Conservation (phyloP, 2,329 filamentous ascomycete genomes). For the Xylariaceae sp. region DNA sequence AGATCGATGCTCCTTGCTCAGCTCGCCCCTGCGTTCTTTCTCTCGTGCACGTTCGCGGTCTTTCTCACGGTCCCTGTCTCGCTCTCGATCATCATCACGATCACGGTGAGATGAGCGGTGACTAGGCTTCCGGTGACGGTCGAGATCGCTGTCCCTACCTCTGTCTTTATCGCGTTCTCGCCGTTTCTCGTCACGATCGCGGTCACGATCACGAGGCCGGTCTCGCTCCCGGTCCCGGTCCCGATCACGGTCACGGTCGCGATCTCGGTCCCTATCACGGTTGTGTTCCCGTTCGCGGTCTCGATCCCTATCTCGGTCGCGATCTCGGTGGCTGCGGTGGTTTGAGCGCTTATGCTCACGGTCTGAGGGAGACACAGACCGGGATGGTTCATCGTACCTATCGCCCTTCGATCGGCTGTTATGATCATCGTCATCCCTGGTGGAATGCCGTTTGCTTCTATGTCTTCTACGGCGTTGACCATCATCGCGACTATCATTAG, state of each 20-base stretch:
- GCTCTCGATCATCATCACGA: constrained; percentile 39
- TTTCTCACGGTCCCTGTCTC: constrained; percentile 34
- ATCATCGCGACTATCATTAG: constrained; percentile 44
- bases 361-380: constrained; percentile 57
- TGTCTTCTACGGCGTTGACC: constrained; percentile 50
- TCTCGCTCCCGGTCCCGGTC: constrained; percentile 39
- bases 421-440: constrained; percentile 44
- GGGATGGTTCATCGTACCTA: constrained; percentile 50
- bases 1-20: constrained; percentile 33
- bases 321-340: constrained; percentile 42
- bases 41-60: constrained; percentile 34
- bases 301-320: constrained; percentile 36
- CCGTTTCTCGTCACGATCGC: constrained; percentile 38
- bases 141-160: constrained; percentile 34
- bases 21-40: constrained; percentile 36
- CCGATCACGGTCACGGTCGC: constrained; percentile 35
- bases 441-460: constrained; percentile 39
- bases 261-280: constrained; percentile 35
- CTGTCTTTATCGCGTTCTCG: constrained; percentile 36
- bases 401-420: constrained; percentile 37
- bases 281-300: constrained; percentile 38
- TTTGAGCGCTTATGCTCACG: constrained; percentile 43
- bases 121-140: constrained; percentile 35
- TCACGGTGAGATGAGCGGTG: constrained; percentile 40
- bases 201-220: constrained; percentile 30